phyloP scores from a whole-genome alignment of 495 filamentous ascomycete genomes.

The Chaetomidium leptoderma region DNA sequence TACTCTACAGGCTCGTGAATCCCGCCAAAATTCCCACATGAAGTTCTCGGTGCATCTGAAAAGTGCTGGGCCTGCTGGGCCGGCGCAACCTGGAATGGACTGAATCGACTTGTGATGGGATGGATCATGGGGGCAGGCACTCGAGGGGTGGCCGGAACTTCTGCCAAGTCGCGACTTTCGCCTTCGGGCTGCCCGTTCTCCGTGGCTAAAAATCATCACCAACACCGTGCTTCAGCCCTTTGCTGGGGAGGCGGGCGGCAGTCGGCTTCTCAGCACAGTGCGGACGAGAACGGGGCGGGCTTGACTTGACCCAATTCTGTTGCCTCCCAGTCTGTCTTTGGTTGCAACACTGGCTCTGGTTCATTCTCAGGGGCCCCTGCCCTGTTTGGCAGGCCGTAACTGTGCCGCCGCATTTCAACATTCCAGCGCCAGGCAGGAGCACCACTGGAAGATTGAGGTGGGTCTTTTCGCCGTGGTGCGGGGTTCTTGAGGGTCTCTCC shows the following conservation, averaged over 20 bases:
- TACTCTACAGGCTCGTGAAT: too few species aligned
- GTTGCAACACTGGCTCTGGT: not conserved
- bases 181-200: not conserved
- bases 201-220: not conserved
- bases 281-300: not conserved
- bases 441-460: not conserved
- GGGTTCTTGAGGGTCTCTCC: not conserved
- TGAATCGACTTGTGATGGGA: too few species aligned
- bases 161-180: not conserved
- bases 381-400: not conserved
- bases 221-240: not conserved
- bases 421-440: constrained; percentile 2
- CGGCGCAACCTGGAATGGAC: too few species aligned
- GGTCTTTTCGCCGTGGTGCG: not conserved
- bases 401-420: not conserved
- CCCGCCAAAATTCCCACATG: too few species aligned
- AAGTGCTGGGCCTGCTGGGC: too few species aligned
- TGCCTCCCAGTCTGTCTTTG: not conserved
- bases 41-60: too few species aligned
- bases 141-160: too few species aligned
- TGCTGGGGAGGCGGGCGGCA: not conserved
- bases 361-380: not conserved
- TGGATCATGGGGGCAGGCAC: too few species aligned
- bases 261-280: not conserved
- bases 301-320: not conserved